Conservation (phyloP, 2,329 filamentous ascomycete genomes). For the Fusarium incarnatum region DNA sequence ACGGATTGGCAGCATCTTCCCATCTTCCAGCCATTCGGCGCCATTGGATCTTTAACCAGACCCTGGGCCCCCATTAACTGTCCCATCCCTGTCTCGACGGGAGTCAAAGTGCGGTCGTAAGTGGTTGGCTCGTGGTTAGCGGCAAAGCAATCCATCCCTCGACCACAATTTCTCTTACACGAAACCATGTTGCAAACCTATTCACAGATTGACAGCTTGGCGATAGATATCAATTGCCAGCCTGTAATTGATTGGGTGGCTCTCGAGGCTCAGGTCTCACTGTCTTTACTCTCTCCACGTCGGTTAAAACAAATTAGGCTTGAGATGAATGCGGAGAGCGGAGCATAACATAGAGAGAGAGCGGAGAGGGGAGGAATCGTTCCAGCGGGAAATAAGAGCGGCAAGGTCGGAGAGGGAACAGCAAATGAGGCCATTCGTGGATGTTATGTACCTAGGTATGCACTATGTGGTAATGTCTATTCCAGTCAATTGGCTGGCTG, state of each 20-base stretch:
- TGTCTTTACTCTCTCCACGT: slow-evolving; percentile 21
- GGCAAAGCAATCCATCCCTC: slow-evolving; percentile 37
- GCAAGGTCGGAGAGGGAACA: slow-evolving; percentile 3
- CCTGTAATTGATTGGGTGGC: slow-evolving; percentile 41
- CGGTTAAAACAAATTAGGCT: slow-evolving; percentile 40
- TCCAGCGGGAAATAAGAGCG: slow-evolving; percentile 25
- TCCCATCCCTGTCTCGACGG: slow-evolving; percentile 3
- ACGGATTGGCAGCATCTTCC: slow-evolving; percentile 41
- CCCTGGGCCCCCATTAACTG: slow-evolving; percentile 13
- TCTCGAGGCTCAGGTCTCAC: slow-evolving; percentile 1
- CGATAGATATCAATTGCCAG: slow-evolving; percentile 41
- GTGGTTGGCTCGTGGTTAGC: slow-evolving; percentile 41
- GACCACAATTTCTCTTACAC: slow-evolving; percentile 53
- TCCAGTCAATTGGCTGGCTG: slow-evolving; percentile 26
- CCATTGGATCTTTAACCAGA: slow-evolving; percentile 20
- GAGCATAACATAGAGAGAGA: slow-evolving; percentile 11
- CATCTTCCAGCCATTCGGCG: slow-evolving; percentile 43
- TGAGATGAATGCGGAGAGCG: slow-evolving; percentile 39
- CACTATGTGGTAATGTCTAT: neutral
- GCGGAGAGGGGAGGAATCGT: slow-evolving; percentile 28
- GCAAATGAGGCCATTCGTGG: slow-evolving; percentile 35
- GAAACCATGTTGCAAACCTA: slow-evolving; percentile 51
- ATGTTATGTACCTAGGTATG: neutral
- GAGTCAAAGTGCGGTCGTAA: slow-evolving; percentile 39
- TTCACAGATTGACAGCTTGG: slow-evolving; percentile 41